Percentiles rank a stretch among this genome's conserved stretches.
Conservation (phyloP, 192 early-diverging fungal species). For the Backusella parvicylindrica region DNA sequence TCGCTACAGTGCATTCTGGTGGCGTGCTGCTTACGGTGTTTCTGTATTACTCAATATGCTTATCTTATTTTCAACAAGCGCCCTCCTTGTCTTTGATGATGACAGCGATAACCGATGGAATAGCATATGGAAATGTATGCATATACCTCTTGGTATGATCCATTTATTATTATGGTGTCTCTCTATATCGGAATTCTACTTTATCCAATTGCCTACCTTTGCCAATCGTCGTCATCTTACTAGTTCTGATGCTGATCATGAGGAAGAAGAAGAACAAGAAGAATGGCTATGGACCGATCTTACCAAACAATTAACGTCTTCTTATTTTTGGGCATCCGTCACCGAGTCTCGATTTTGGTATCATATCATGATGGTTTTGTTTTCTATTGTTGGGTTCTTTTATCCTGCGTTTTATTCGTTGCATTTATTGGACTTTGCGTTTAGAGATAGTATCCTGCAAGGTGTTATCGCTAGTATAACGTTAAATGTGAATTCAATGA, state of each 20-base stretch:
- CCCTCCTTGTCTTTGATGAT: background rate
- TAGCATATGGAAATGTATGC: background rate
- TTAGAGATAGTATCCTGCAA: constrained; percentile 19
- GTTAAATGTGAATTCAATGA: constrained; percentile 18
- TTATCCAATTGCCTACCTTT: constrained; percentile 19
- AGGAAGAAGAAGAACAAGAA: background rate
- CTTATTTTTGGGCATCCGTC: background rate
- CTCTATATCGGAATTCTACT: constrained; percentile 23
- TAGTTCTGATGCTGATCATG: background rate
- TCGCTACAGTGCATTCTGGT: constrained; percentile 15
- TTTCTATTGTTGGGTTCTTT: constrained; percentile 9
- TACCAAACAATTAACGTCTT: background rate
- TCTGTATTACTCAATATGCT: constrained; percentile 16
- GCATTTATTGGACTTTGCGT: constrained; percentile 23
- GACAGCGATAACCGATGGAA: background rate
- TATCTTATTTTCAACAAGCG: constrained; percentile 5
- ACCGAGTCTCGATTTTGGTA: constrained; percentile 15
- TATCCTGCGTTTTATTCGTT: constrained; percentile 19
- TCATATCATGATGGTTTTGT: constrained; percentile 16
- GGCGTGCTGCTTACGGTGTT: constrained; percentile 9
- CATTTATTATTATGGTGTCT: constrained; percentile 14
- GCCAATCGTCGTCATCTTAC: constrained; percentile 12
- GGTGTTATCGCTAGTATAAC: constrained; percentile 28
- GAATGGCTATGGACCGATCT: background rate
- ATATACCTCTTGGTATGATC: background rate